phyloP scores from a whole-genome alignment of 208 protist genomes.

The Porcisia deanei region DNA sequence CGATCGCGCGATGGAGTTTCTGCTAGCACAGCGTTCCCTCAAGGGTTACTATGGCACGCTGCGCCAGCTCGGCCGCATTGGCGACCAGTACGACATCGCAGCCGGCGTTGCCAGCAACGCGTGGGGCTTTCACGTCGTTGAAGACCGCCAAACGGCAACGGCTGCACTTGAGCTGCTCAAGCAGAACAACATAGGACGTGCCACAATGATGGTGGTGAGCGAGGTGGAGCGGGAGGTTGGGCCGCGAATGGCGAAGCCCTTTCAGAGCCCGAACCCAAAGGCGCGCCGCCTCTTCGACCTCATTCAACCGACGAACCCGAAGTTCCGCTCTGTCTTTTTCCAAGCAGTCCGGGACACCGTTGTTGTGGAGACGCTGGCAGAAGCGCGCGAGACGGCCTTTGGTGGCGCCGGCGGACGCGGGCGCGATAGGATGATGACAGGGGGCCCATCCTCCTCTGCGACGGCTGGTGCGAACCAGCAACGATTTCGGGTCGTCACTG shows the following conservation, averaged over 20 bases:
- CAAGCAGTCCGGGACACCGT: slow-evolving; percentile 97
- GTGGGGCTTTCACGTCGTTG: slow-evolving; percentile 98
- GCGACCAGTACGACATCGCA: slow-evolving; percentile 97
- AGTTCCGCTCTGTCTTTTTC: slow-evolving; percentile 96
- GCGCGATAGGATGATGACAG: not conserved
- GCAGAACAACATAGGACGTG: slow-evolving; percentile 93
- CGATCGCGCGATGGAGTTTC: slow-evolving; percentile 86
- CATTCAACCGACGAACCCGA: slow-evolving; percentile 86
- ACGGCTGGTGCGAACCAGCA: slow-evolving; percentile 1
- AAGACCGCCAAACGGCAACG: slow-evolving; percentile 92
- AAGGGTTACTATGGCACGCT: slow-evolving; percentile 96
- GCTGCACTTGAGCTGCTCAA: slow-evolving; percentile 93
- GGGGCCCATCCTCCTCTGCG: not conserved
- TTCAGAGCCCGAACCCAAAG: slow-evolving; percentile 64
- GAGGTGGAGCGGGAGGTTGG: slow-evolving; percentile 84
- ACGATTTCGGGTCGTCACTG: slow-evolving; percentile 96
- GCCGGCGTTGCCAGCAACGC: slow-evolving; percentile 96
- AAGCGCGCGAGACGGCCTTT: slow-evolving; percentile 91
- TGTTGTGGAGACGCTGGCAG: slow-evolving; percentile 92
- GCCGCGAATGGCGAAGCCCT: slow-evolving; percentile 39
- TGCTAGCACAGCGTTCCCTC: slow-evolving; percentile 79
- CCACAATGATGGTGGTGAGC: slow-evolving; percentile 98
- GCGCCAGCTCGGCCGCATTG: slow-evolving; percentile 98
- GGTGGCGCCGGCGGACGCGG: slow-evolving; percentile 33
- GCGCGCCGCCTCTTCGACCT: slow-evolving; percentile 94